Evolutionary conservation across 2,329 filamentous ascomycete species (phyloP).

Genomic region (Pseudocercospora fuligena): DNA sequence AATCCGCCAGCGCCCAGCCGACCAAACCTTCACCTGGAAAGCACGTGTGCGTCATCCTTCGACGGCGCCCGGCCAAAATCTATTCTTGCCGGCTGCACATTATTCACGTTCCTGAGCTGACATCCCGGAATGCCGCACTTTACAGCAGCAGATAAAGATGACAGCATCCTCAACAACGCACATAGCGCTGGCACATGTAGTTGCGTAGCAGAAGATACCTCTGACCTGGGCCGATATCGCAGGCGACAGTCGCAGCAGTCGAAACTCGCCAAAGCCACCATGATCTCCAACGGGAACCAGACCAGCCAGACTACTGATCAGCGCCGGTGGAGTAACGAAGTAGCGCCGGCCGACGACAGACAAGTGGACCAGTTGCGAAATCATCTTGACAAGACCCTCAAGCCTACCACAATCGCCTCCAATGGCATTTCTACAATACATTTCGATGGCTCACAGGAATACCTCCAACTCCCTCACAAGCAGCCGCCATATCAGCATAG

Average conservation of each 20-base stretch:
- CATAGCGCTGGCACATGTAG: constrained; percentile 38
- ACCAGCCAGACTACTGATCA: constrained; percentile 23
- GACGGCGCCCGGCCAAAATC: not conserved
- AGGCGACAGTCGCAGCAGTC: constrained; percentile 42
- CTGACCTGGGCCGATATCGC: constrained; percentile 37
- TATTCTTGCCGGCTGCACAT: not conserved
- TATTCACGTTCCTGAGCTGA: not conserved
- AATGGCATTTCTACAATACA: constrained; percentile 14
- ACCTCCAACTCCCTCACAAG: constrained; percentile 16
- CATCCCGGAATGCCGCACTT: constrained; percentile 3
- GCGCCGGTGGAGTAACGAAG: constrained; percentile 28
- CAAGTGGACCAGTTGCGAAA: constrained; percentile 38
- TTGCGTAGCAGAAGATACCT: constrained; percentile 37
- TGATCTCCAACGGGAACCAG: constrained; percentile 32
- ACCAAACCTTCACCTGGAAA: not conserved
- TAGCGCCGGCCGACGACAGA: constrained; percentile 28
- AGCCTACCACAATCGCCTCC: constrained; percentile 13
- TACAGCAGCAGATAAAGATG: constrained; percentile 4
- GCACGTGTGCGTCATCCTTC: constrained; percentile 9
- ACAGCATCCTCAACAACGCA: constrained; percentile 29
- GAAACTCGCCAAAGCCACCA: constrained; percentile 37
- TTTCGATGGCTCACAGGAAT: constrained; percentile 12
- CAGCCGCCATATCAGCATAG: constrained; percentile 15
- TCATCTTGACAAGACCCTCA: constrained; percentile 38
- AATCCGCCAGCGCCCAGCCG: not conserved